Evolutionary conservation across 345 rosid species (phyloP).

Genomic region (Populus deltoides): DNA sequence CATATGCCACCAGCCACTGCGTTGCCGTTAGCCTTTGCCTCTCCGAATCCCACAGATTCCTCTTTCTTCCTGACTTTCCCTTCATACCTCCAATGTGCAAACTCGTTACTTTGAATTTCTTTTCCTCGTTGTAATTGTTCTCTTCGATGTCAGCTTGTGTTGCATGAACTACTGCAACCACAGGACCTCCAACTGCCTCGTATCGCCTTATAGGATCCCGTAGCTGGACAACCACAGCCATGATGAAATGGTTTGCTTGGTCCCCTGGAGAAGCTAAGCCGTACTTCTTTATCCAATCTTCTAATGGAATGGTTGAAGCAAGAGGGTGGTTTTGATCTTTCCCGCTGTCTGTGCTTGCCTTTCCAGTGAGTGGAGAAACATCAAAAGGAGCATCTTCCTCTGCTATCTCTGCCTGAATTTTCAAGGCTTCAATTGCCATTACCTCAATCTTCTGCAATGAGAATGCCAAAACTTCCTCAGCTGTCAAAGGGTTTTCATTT

Average conservation of each 20-base stretch:
- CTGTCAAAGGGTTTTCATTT: slow-evolving; percentile 53
- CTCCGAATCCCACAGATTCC: slow-evolving; percentile 58
- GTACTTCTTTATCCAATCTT: slow-evolving; percentile 53
- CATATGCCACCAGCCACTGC: slow-evolving; percentile 82
- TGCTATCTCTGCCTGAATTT: slow-evolving; percentile 76
- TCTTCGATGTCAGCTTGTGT: slow-evolving; percentile 21
- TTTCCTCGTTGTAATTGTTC: slow-evolving; percentile 45
- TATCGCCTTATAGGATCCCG: slow-evolving; percentile 84
- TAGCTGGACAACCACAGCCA: slow-evolving; percentile 60
- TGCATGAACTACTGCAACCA: slow-evolving; percentile 58
- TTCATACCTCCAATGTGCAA: slow-evolving; percentile 69
- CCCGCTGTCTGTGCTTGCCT: slow-evolving; percentile 23
- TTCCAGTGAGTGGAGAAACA: slow-evolving; percentile 49
- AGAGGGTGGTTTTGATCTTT: slow-evolving; percentile 44
- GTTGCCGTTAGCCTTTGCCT: slow-evolving; percentile 74
- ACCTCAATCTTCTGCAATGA: slow-evolving; percentile 80
- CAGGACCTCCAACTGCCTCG: slow-evolving; percentile 82
- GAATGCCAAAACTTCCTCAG: slow-evolving; percentile 68
- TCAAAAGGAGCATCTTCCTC: slow-evolving; percentile 82
- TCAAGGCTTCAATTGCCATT: slow-evolving; percentile 74
- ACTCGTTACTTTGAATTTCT: slow-evolving; percentile 54
- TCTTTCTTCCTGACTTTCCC: slow-evolving; percentile 41
- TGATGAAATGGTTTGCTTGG: slow-evolving; percentile 30
- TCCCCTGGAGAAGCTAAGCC: slow-evolving; percentile 25
- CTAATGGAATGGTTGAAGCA: slow-evolving; percentile 55